These are phyloP conservation scores for Claviceps sp. DNA, from an alignment of 2,329 filamentous ascomycete genomes.

Conservation along the genomic window DNA sequence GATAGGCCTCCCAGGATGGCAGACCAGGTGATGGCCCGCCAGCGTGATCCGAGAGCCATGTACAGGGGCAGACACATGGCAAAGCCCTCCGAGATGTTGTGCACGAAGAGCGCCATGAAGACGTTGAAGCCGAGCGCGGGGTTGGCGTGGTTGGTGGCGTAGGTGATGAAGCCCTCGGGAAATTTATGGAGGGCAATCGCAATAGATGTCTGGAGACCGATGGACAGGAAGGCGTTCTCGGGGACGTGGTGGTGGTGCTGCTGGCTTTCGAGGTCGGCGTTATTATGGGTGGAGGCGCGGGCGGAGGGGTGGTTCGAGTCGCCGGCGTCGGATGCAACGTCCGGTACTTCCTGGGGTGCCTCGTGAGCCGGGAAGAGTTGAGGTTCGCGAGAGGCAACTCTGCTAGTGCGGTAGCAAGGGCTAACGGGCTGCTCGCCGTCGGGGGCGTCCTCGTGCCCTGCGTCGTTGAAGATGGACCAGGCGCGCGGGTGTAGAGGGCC, in stretches of 20 bases:
- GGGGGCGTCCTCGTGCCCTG: slow-evolving; percentile 14
- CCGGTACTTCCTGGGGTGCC: slow-evolving; percentile 6
- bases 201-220: slow-evolving; percentile 90
- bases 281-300: slow-evolving; percentile 18
- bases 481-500: slow-evolving; percentile 18
- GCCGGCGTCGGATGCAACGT: slow-evolving; percentile 1
- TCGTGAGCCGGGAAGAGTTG: slow-evolving; percentile 15
- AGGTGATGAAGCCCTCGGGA: slow-evolving; percentile 78
- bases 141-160: slow-evolving; percentile 93
- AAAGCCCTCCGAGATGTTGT: slow-evolving; percentile 97
- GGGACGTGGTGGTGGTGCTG: slow-evolving; percentile 89
- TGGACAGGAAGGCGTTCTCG: slow-evolving; percentile 82
- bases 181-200: slow-evolving; percentile 95
- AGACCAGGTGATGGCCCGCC: slow-evolving; percentile 73
- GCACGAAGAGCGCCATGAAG: slow-evolving; percentile 90
- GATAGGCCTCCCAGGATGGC: slow-evolving; percentile 72
- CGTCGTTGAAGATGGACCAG: slow-evolving; percentile 14
- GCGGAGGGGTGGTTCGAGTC: slow-evolving; percentile 11
- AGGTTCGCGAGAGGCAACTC: slow-evolving; percentile 26
- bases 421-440: slow-evolving; percentile 17
- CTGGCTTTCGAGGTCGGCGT: slow-evolving; percentile 39
- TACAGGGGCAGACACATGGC: slow-evolving; percentile 87
- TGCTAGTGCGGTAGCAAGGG: slow-evolving; percentile 22
- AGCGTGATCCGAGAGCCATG: slow-evolving; percentile 69
- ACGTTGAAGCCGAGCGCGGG: slow-evolving; percentile 78